These are phyloP conservation scores for Cladosporium sp. DNA, from an alignment of 2,329 filamentous ascomycete species.

Conservation along the genomic window DNA sequence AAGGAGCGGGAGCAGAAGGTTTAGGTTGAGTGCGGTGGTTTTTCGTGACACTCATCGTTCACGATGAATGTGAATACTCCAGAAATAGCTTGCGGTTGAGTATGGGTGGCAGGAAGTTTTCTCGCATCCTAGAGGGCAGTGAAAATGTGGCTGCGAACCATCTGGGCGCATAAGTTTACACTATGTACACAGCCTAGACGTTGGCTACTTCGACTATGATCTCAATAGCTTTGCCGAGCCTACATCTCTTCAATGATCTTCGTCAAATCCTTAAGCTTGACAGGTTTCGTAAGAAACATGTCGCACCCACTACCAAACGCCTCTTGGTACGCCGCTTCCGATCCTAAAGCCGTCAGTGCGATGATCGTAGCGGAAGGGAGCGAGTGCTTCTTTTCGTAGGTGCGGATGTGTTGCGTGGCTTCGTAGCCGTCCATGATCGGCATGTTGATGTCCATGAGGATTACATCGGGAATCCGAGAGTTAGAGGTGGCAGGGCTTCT, in stretches of 20 bases:
- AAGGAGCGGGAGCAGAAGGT: not conserved
- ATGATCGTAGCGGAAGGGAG: conserved; percentile 24
- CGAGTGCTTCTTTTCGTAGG: conserved; percentile 31
- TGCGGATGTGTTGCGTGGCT: conserved; percentile 35
- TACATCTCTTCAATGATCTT: conserved; percentile 27
- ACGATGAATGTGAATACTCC: not conserved
- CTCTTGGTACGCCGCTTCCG: conserved; percentile 25
- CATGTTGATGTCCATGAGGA: conserved; percentile 51
- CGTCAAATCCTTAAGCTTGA: conserved; percentile 41
- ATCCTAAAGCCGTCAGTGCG: conserved; percentile 28
- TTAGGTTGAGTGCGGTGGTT: not conserved
- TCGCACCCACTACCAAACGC: conserved; percentile 34
- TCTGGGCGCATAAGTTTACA: not conserved
- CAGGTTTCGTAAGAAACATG: conserved; percentile 35
- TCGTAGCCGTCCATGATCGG: conserved; percentile 37
- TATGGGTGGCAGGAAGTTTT: not conserved
- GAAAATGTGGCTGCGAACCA: not conserved
- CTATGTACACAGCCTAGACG: not conserved
- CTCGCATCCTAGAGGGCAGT: not conserved
- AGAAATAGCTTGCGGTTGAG: not conserved
- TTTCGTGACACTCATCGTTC: not conserved
- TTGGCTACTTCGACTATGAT: not conserved
- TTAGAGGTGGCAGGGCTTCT: not conserved
- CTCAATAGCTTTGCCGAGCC: not conserved
- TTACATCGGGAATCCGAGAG: conserved; percentile 35